Conservation (phyloP, 306 rosid species). For the Prunus padus region DNA sequence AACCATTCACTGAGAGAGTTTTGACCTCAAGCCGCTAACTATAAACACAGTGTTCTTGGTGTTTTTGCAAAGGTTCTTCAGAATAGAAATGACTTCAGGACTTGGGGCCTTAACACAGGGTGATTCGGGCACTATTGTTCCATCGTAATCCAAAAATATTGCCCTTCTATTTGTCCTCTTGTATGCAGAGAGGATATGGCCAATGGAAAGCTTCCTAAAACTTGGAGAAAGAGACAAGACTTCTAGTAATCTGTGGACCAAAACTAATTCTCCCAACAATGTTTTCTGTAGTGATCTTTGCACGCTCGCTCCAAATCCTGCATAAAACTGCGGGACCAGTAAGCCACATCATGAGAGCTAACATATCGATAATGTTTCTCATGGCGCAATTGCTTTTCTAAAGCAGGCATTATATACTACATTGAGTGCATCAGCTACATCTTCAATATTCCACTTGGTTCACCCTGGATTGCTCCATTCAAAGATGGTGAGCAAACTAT, state of each 20-base stretch:
- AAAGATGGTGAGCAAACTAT: conserved; percentile 87
- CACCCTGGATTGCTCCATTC: conserved; percentile 86
- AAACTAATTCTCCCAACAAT: conserved; percentile 80
- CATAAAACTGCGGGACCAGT: conserved; percentile 67
- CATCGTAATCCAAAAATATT: conserved; percentile 88
- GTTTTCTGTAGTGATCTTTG: conserved; percentile 61
- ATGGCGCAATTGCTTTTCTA: conserved; percentile 67
- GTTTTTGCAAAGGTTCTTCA: conserved; percentile 66
- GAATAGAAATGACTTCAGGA: conserved; percentile 57
- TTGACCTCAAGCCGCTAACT: conserved; percentile 77
- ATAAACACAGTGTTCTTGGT: conserved; percentile 71
- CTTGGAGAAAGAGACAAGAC: conserved; percentile 80
- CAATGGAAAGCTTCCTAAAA: conserved; percentile 74
- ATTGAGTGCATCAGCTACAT: conserved; percentile 74
- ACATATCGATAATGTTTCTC: conserved; percentile 78
- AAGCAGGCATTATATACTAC: conserved; percentile 50
- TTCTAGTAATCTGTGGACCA: conserved; percentile 66
- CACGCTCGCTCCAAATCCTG: conserved; percentile 74
- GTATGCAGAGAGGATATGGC: conserved; percentile 60
- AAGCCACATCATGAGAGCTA: conserved; percentile 82
- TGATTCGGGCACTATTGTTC: conserved; percentile 69
- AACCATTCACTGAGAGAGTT: conserved; percentile 65
- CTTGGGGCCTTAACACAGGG: conserved; percentile 57
- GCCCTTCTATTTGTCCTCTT: conserved; percentile 63
- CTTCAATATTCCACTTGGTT: conserved; percentile 79